These are phyloP conservation scores for Cenchrus fungigraminus DNA, from an alignment of 176 grass and related monocot genomes.

Conservation along the genomic window DNA sequence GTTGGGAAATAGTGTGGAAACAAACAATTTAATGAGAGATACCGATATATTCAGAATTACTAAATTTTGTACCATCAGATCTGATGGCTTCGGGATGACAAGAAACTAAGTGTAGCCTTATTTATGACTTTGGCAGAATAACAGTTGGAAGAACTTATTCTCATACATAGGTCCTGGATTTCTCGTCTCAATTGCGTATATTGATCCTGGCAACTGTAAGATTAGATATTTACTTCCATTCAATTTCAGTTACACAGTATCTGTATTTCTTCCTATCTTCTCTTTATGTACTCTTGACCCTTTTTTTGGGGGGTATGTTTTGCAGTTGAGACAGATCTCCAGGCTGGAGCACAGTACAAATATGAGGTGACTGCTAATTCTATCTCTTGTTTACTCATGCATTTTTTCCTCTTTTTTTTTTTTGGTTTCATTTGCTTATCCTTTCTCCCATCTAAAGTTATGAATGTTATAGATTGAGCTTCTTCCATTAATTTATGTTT, in stretches of 20 bases:
- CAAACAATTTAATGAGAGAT: background rate
- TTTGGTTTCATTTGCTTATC: conserved; percentile 5
- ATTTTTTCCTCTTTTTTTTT: background rate
- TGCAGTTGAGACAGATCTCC: conserved; percentile 95
- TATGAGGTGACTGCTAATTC: conserved; percentile 71
- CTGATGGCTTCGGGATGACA: background rate
- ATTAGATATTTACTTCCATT: conserved; percentile 24
- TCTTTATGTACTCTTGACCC: conserved; percentile 19
- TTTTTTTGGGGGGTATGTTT: background rate
- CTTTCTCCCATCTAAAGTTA: background rate
- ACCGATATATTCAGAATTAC: background rate
- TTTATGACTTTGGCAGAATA: conserved; percentile 63
- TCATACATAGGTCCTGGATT: conserved; percentile 95
- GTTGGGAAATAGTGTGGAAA: background rate
- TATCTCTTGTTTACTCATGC: conserved; percentile 14
- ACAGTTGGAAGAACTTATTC: conserved; percentile 92
- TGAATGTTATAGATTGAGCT: background rate
- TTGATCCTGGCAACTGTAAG: conserved; percentile 99
- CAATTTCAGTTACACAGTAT: background rate
- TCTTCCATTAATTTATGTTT: background rate
- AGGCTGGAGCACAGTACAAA: conserved; percentile 91
- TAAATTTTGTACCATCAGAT: background rate
- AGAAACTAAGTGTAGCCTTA: conserved; percentile 31
- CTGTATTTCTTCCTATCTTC: background rate
- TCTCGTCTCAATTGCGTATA: conserved; percentile 95